phyloP scores from a whole-genome alignment of 305 asterid genomes.

The Fraxinus sp. region DNA sequence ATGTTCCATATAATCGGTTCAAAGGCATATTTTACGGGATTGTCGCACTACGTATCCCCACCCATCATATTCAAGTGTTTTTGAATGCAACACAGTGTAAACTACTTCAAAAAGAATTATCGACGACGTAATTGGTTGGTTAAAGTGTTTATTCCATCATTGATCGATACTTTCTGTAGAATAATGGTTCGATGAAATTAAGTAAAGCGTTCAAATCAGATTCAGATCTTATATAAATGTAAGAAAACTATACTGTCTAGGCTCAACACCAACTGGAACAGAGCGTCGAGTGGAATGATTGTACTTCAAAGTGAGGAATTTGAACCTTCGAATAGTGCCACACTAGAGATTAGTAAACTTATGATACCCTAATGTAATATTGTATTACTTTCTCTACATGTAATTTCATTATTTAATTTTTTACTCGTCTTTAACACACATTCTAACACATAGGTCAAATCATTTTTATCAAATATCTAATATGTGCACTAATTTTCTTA shows the following conservation, averaged over 20 bases:
- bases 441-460: too few relatives aligned
- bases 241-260: not conserved
- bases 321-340: not conserved
- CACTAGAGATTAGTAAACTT: not conserved
- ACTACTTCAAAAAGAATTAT: not conserved
- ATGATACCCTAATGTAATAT: not conserved
- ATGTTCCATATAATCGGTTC: slow-evolving; percentile 27
- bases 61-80: not conserved
- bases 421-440: too few relatives aligned
- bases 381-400: too few relatives aligned
- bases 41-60: not conserved
- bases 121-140: not conserved
- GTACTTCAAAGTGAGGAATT: not conserved
- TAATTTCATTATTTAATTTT: too few relatives aligned
- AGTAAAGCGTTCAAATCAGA: not conserved
- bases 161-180: not conserved
- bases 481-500: too few relatives aligned
- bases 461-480: too few relatives aligned
- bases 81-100: not conserved
- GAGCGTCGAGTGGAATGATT: not conserved
- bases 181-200: not conserved
- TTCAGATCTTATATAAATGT: not conserved
- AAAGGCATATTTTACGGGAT: slow-evolving; percentile 18
- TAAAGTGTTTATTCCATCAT: not conserved
- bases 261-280: not conserved